Percentiles rank a stretch among this genome's conserved stretches.
phyloP scores from a whole-genome alignment of 805 yeast species.

The Cyberlindnera xishuangbannaensis region DNA sequence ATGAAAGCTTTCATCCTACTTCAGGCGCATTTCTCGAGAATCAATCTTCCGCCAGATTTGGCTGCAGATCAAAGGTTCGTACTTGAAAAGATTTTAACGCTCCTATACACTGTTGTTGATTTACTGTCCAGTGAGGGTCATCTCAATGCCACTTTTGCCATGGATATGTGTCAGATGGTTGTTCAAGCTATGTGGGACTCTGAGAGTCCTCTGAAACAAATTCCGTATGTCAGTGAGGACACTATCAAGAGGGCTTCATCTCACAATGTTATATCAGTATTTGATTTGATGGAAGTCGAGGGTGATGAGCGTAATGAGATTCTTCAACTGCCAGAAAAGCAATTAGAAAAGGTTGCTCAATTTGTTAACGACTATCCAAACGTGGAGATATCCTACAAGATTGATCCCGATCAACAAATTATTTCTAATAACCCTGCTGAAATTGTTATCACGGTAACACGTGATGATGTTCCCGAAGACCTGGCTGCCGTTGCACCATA shows the following conservation, averaged over 20 bases:
- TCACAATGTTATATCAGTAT: conserved; percentile 60
- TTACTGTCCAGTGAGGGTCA: conserved; percentile 74
- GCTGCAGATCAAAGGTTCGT: conserved; percentile 49
- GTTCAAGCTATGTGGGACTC: conserved; percentile 83
- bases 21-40: conserved; percentile 76
- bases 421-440: conserved; percentile 42
- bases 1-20: conserved; percentile 69
- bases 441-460: conserved; percentile 44
- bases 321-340: conserved; percentile 44
- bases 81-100: conserved; percentile 40
- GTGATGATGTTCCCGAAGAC: conserved; percentile 79
- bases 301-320: conserved; percentile 66
- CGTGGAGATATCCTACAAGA: conserved; percentile 57
- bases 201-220: conserved; percentile 72
- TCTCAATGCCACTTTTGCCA: conserved; percentile 69
- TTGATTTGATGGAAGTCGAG: conserved; percentile 69
- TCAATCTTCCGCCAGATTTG: conserved; percentile 57
- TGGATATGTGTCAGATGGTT: conserved; percentile 87
- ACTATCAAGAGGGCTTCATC: conserved; percentile 50
- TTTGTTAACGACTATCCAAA: conserved; percentile 91
- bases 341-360: conserved; percentile 65
- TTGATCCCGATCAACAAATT: conserved; percentile 40
- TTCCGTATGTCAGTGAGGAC: conserved; percentile 58
- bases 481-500: conserved; percentile 50
- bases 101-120: conserved; percentile 69